Evolutionary conservation across 495 filamentous ascomycete species (phyloP).

Genomic region (Penicillium chermesinum): DNA sequence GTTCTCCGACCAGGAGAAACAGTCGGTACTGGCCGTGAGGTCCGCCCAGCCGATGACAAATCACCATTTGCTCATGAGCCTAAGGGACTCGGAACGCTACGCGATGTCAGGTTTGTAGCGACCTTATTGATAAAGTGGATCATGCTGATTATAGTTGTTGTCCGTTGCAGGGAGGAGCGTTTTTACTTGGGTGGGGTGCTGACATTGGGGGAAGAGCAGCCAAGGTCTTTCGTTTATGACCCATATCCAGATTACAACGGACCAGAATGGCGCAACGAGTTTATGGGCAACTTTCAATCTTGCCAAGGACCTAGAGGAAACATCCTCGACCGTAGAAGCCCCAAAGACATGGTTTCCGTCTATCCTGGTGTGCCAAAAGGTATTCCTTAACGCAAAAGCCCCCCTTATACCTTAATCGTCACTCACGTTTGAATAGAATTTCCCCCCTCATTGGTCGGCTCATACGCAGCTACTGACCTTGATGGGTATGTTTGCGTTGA

Average conservation of each 20-base stretch:
- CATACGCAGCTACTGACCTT: conserved; percentile 36
- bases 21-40: too few relatives aligned
- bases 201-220: too few relatives aligned
- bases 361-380: conserved; percentile 5
- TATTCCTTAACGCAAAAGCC: neutral
- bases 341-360: conserved; percentile 13
- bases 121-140: too few relatives aligned
- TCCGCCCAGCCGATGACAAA: too few relatives aligned
- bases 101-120: too few relatives aligned
- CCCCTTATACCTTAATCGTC: neutral
- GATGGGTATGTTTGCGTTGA: conserved; percentile 41
- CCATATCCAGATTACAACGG: conserved; percentile 47
- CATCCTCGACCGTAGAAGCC: conserved; percentile 35
- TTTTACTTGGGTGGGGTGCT: too few relatives aligned
- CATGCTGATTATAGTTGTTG: too few relatives aligned
- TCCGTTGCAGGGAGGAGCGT: too few relatives aligned
- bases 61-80: too few relatives aligned
- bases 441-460: conserved; percentile 36
- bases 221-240: too few relatives aligned
- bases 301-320: conserved; percentile 42
- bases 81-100: too few relatives aligned
- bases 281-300: conserved; percentile 29
- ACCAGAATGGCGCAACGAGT: conserved; percentile 31
- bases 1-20: too few relatives aligned
- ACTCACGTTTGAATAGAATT: conserved; percentile 10